A percentile compares a stretch with the other conserved stretches of the same genome.
Conservation (phyloP, 2,329 filamentous ascomycete genomes). For the Fusarium nodosum region DNA sequence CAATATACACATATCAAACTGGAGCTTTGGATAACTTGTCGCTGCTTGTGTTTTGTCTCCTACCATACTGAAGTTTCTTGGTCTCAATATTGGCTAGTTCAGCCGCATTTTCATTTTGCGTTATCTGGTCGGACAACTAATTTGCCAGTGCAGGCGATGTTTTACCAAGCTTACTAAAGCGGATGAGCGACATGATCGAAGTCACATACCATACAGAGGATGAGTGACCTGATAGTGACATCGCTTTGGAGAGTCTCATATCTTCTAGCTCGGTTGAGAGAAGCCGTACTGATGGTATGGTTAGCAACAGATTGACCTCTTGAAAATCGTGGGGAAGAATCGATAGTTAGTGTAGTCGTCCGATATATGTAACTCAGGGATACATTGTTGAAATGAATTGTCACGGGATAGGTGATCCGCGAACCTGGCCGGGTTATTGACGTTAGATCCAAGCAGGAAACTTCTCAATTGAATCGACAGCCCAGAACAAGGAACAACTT, state of each 20-base stretch:
- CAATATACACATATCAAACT: neutral
- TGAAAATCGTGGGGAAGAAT: neutral
- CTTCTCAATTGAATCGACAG: neutral
- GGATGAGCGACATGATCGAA: neutral
- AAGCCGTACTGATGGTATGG: neutral
- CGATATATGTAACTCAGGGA: neutral
- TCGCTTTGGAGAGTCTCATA: neutral
- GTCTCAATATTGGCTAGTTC: neutral
- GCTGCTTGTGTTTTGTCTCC: slow-evolving; percentile 22
- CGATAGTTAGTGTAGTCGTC: neutral
- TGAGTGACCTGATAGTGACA: fast-evolving
- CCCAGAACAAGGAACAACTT: neutral
- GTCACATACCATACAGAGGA: neutral
- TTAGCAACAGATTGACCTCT: fast-evolving
- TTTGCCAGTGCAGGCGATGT: neutral
- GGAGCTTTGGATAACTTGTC: slow-evolving; percentile 16
- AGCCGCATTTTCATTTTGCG: too few relatives aligned
- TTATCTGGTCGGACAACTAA: neutral
- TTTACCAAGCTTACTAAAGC: neutral
- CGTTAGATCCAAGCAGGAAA: too few relatives aligned
- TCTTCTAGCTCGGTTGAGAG: fast-evolving
- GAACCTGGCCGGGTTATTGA: neutral
- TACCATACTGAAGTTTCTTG: neutral
- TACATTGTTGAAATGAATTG: neutral
- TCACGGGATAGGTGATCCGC: neutral